Base-by-base conservation (phyloP, 129 eudicot genomes). In the Artemisia tridentata region DNA sequence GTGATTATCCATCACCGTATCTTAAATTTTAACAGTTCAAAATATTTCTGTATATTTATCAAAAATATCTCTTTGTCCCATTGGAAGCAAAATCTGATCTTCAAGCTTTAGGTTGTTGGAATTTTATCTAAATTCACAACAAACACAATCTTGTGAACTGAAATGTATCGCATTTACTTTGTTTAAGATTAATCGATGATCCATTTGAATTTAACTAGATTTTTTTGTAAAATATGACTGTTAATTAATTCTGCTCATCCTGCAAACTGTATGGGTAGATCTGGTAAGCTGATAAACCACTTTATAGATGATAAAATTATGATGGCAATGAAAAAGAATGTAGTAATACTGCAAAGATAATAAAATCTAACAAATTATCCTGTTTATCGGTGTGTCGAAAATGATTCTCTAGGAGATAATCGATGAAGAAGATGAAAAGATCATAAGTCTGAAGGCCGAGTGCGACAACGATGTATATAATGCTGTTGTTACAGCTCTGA, bases 341-440 rank as follows among this genome's bases (percentile, higher is more conserved):
- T 29, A 0, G 6, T 29, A 57, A 9, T 19, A 56, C 31, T 20
- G 0, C 10, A 20, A 10, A 57, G 34, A 57, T 11, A 17, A 51
- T 29, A 0, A 29, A 3, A 4, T 1, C 0, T 49, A 16, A 4
- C 16, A 1, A 0, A 21, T 46, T 61, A 17, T n/a, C 19, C 50
- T 49, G 7, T 62, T 5, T 20, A n/a, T 10, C 48, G 57, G 31
- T 59, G n/a, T n/a, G n/a, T n/a, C n/a, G n/a, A n/a, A n/a, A 23
- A 15, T 59, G 74, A 17, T 29, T 18, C 46, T 71, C 8, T 69
- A 84, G 88, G 84, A 78, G 65, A 54, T 84, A 11, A 67, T 84
- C 2, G 51, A 72, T 31, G 88, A 84, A 73, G 87, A 79, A 47
- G 85, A 84, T 47, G 84, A 73, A 12, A 43, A 45, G 49, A 47